Base-by-base conservation (phyloP, 306 rosid genomes). In the Glycine soja region DNA sequence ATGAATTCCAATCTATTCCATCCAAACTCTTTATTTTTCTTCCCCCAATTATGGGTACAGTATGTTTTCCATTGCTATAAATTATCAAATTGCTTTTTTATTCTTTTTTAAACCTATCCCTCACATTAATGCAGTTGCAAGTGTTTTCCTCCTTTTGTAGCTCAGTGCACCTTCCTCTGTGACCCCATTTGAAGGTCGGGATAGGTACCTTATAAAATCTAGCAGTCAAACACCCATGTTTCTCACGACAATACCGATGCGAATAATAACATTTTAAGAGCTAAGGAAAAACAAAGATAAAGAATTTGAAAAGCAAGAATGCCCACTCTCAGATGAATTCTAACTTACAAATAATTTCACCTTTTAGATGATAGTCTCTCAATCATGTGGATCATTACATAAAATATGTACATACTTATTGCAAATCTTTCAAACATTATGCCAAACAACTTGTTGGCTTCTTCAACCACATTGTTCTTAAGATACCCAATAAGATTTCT, bases 401-500 rank as follows among this genome's bases (percentile, higher is more conserved):
- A 72, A 38, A 72, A 19, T 19, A 19, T 0, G 24, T 19, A 13
- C 11, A 32, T 14, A 65, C 32, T 19, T 5, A 32, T 45, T 52
- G 62, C 14, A 54, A 54, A 8, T 70, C 91, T 85, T 74, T 85
- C 62, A 19, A 89, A 82, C 89, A 93, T 93, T 83, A 54, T 80
- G 16, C 82, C 78, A 75, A 90, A 87, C 63, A 93, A 6, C 40
- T 83, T 68, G 48, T 64, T 54, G 61, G 92, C 97, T 14, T 90
- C 24, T 18, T 84, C 83, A 32, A 77, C 80, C 74, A 62, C 73
- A 38, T 72, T 81, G 59, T 85, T 88, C 65, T 84, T 79, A 53
- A 85, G 59, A 79, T 82, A 86, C 36, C 90, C 89, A 1, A 90
- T 68, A 88, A 88, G 54, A 54, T 82, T 91, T 83, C 85, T 83